phyloP scores from a whole-genome alignment of 129 eudicot genomes.

The Lactuca saligna region DNA sequence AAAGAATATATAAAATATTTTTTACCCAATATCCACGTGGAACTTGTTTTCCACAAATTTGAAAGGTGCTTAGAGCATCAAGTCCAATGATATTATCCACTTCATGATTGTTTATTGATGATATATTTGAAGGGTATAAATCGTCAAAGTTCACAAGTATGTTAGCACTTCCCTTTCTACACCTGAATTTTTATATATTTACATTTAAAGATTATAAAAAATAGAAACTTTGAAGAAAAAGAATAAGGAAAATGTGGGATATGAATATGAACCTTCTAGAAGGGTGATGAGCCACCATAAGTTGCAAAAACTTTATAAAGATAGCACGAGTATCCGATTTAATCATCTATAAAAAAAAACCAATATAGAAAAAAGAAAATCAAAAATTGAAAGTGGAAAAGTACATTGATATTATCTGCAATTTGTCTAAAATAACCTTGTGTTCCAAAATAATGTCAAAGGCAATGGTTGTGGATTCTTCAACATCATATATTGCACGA shows the following conservation, averaged over 20 bases:
- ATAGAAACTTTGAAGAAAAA: slow-evolving; percentile 1
- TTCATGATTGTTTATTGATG: slow-evolving; percentile 36
- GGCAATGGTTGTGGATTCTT: slow-evolving; percentile 75
- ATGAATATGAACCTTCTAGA: slow-evolving; percentile 61
- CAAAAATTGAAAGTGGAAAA: not conserved
- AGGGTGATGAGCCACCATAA: slow-evolving; percentile 85
- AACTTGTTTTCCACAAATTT: slow-evolving; percentile 75
- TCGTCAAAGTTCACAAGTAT: slow-evolving; percentile 79
- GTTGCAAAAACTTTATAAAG: slow-evolving; percentile 67
- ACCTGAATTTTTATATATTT: slow-evolving; percentile 41
- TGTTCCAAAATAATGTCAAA: slow-evolving; percentile 68
- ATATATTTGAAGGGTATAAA: slow-evolving; percentile 42
- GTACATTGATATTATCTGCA: too few species aligned
- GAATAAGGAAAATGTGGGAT: not conserved
- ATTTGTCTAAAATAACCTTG: slow-evolving; percentile 38
- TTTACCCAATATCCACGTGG: slow-evolving; percentile 93
- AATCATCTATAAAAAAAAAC: slow-evolving; percentile 56
- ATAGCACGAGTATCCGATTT: slow-evolving; percentile 61
- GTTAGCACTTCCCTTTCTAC: slow-evolving; percentile 84
- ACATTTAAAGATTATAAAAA: slow-evolving; percentile 16
- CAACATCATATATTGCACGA: slow-evolving; percentile 71
- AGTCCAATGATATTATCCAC: slow-evolving; percentile 31
- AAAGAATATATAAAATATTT: not conserved
- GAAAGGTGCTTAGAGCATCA: slow-evolving; percentile 38
- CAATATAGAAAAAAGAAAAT: not conserved